Evolutionary conservation across 2,329 filamentous ascomycete species (phyloP), one percentile per base, ranked within the genome.

Genomic region (Beauveria caledonica): DNA sequence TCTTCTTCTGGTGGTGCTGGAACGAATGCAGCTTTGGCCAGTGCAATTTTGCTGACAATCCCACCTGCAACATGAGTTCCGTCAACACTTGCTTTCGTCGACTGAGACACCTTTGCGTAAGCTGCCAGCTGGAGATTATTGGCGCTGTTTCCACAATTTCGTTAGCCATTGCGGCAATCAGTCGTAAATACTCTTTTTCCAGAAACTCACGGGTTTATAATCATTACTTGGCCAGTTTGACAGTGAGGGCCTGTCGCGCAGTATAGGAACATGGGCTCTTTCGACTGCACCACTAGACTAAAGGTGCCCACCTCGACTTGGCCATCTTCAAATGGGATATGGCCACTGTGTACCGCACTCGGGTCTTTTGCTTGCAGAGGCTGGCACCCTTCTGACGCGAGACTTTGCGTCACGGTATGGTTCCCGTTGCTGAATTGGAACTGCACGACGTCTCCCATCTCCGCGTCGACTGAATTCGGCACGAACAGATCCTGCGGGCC

Each of bases 181-280:
- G 11, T 3, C 2, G n/a, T 19, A 44, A 6, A 46, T 11, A 0
- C 13, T 46, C 19, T 13, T 23, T 8, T 23, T 7, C 29, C 15
- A 13, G 15, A 27, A 17, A 65, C 73, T 62, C 60, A 75, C 74
- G 76, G 75, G 61, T 83, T 83, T 44, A 83, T 74, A 6, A 80
- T 73, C 70, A 80, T 75, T 29, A 78, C 74, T 72, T 82, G 80
- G 8, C 79, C 80, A 9, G 66, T 67, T 65, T 80, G 76, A 50
- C 80, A 82, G 61, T 82, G 79, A 3, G 74, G 75, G 0, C 70
- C 74, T 2, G 76, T 76, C 0, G 78, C 77, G 60, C 80, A 83
- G 67, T 82, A 83, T 36, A 80, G 63, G 67, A 78, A 82, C 61
- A 81, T 75, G 6, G 79, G 72, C 2, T 76, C 71, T 0, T 74